Evolutionary conservation across 768 basidiomycete genomes (phyloP).

Genomic region (Hygrocybe coccinea): DNA sequence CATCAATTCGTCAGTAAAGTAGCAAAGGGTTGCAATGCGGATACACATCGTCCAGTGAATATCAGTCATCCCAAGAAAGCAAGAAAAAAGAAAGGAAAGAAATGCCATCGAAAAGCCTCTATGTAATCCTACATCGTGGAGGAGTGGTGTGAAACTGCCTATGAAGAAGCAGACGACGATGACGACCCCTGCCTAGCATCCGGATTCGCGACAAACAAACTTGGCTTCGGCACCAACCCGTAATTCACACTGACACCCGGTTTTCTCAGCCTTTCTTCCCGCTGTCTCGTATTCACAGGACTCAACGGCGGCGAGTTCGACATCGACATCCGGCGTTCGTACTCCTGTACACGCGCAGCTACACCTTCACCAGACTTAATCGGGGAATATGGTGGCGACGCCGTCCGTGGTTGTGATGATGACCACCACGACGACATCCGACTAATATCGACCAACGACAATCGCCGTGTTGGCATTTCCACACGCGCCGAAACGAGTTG

Average conservation of each 20-base stretch:
- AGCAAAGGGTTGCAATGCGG: neutral
- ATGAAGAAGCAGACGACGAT: constrained; percentile 20
- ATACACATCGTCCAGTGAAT: too few species aligned
- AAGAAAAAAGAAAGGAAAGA: neutral
- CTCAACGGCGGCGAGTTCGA: constrained; percentile 20
- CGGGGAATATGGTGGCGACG: neutral
- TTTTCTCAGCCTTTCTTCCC: constrained; percentile 39
- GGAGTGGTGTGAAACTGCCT: neutral
- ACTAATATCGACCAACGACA: too few species aligned
- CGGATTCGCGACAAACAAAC: constrained; percentile 73
- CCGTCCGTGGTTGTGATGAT: neutral
- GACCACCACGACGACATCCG: too few species aligned
- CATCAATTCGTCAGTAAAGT: neutral
- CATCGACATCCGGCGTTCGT: constrained; percentile 56
- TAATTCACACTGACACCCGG: constrained; percentile 46
- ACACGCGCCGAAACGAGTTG: neutral
- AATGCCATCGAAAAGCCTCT: neutral
- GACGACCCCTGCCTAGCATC: constrained; percentile 33
- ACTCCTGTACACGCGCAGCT: constrained; percentile 49
- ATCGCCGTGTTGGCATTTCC: neutral
- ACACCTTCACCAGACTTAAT: constrained; percentile 29
- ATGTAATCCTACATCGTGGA: neutral
- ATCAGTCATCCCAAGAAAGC: neutral
- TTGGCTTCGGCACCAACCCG: constrained; percentile 58
- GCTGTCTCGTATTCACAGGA: constrained; percentile 34